Evolutionary conservation across 2,329 filamentous ascomycete genomes (phyloP).

Genomic region (Ceratocystis cubensis): DNA sequence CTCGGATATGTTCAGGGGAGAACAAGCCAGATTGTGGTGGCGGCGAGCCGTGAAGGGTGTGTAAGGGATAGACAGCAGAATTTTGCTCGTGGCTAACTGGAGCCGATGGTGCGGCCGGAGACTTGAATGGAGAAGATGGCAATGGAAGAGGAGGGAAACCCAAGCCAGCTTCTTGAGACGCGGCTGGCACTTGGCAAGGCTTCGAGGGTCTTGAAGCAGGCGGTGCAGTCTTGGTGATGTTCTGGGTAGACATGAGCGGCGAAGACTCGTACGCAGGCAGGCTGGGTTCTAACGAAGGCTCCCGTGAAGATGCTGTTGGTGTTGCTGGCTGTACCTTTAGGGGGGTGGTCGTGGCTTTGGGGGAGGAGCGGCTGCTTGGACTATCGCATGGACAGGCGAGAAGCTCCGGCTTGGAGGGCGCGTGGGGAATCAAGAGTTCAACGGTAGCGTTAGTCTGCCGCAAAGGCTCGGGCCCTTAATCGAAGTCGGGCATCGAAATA

Average conservation of each 20-base stretch:
- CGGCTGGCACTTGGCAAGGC: background rate
- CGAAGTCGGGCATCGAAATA: background rate
- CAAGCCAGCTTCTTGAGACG: background rate
- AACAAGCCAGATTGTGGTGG: background rate
- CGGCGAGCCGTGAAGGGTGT: background rate
- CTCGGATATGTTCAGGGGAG: background rate
- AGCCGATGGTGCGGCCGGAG: background rate
- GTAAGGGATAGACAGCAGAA: background rate
- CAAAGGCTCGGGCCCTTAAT: background rate
- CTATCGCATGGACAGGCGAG: background rate
- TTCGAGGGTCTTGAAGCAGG: background rate
- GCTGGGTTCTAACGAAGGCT: background rate
- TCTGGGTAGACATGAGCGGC: background rate
- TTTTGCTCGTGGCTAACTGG: background rate
- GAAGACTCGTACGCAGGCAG: background rate
- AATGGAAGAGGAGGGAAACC: background rate
- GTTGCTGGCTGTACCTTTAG: background rate
- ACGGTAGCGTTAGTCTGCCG: background rate
- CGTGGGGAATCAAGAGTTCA: background rate
- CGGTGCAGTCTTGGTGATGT: background rate
- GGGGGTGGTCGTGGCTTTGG: background rate
- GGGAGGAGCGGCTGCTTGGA: background rate
- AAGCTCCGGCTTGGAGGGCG: background rate
- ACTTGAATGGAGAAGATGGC: background rate
- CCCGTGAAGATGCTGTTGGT: background rate